Conservation (phyloP, 140 eudicot genomes). For the Anethum foeniculum region DNA sequence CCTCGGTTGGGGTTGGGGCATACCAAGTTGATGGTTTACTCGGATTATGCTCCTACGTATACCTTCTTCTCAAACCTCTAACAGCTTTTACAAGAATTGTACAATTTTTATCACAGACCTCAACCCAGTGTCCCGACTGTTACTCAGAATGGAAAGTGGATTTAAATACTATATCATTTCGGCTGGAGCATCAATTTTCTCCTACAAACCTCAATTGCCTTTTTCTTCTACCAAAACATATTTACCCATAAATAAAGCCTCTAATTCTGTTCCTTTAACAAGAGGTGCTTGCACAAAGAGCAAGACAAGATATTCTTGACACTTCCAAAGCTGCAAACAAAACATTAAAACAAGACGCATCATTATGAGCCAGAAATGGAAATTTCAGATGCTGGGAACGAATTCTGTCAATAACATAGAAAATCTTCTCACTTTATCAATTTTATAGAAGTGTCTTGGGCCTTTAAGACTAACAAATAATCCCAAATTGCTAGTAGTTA, state of each 20-base stretch:
- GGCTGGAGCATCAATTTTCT: neutral
- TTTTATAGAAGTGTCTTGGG: neutral
- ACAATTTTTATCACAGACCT: neutral
- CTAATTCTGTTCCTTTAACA: neutral
- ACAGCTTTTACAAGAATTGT: neutral
- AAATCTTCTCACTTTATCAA: neutral
- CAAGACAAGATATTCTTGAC: neutral
- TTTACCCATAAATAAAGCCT: neutral
- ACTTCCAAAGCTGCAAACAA: conserved; percentile 8
- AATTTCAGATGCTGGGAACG: neutral
- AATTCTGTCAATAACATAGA: neutral
- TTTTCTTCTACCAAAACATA: neutral
- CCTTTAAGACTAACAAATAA: neutral
- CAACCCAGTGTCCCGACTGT: conserved; percentile 1
- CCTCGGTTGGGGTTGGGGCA: conserved; percentile 27
- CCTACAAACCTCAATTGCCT: neutral
- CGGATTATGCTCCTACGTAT: conserved; percentile 6
- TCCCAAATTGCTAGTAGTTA: neutral
- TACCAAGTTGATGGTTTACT: conserved; percentile 12
- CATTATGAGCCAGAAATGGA: neutral
- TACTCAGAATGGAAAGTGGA: neutral
- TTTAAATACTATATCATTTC: neutral
- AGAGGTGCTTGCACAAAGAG: neutral
- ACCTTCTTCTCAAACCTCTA: conserved; percentile 2
- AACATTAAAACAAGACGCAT: neutral